Conservation (phyloP, 805 yeast genomes). For the Candida coquimbonensis region DNA sequence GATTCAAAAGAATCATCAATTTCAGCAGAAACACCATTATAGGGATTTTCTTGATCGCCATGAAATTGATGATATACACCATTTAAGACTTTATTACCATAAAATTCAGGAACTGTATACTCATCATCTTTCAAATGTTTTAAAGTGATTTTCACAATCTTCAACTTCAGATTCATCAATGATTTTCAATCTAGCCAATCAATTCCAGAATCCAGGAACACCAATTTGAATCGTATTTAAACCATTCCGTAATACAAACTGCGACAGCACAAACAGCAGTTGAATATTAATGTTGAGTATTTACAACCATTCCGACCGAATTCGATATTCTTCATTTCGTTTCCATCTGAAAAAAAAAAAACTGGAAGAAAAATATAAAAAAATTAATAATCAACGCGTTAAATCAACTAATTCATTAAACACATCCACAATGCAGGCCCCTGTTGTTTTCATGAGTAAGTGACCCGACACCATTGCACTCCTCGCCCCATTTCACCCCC, state of each 20-base stretch:
- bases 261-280: too few relatives aligned
- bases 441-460: conserved; percentile 64
- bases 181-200: too few relatives aligned
- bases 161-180: background rate
- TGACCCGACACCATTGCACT: background rate
- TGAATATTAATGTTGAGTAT: too few relatives aligned
- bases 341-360: too few relatives aligned
- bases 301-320: too few relatives aligned
- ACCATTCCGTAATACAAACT: too few relatives aligned
- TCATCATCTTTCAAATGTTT: background rate
- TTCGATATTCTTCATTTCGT: too few relatives aligned
- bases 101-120: background rate
- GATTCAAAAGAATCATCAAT: background rate
- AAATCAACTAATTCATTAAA: too few relatives aligned
- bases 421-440: conserved; percentile 57
- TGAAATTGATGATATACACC: background rate
- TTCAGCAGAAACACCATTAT: background rate
- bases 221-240: too few relatives aligned
- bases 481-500: background rate
- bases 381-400: too few relatives aligned
- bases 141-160: background rate
- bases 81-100: background rate
- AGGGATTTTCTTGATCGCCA: background rate
- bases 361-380: too few relatives aligned
- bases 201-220: too few relatives aligned